Conservation (phyloP, 352 stramenopile species). For the Pythium phragmitis region DNA sequence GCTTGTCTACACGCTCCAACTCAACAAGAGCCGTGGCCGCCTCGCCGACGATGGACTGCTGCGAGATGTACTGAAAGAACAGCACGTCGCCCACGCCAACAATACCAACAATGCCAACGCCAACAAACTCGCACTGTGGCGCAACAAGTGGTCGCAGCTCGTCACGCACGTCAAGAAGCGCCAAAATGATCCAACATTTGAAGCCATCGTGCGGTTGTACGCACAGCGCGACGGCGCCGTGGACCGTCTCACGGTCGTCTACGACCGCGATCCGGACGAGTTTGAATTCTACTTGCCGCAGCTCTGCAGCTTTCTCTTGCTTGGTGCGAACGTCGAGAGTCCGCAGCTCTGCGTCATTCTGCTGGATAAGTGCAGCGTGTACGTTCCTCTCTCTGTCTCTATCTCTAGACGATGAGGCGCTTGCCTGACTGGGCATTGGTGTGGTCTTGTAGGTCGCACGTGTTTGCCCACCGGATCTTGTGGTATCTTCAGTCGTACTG, state of each 20-base stretch:
- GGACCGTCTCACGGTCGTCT: slow-evolving; percentile 47
- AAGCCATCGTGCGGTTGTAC: slow-evolving; percentile 82
- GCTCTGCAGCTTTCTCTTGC: slow-evolving; percentile 79
- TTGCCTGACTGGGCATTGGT: too few relatives aligned
- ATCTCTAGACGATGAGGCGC: too few relatives aligned
- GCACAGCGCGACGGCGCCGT: slow-evolving; percentile 71
- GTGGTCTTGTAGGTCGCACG: slow-evolving; percentile 51
- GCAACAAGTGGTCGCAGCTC: slow-evolving; percentile 74
- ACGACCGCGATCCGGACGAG: slow-evolving; percentile 52
- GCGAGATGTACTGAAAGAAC: slow-evolving; percentile 45
- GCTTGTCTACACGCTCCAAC: slow-evolving; percentile 72
- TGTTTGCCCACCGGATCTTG: slow-evolving; percentile 84
- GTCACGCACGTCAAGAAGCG: slow-evolving; percentile 67
- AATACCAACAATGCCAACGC: slow-evolving; percentile 32
- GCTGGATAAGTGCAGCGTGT: slow-evolving; percentile 77
- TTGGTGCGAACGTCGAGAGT: slow-evolving; percentile 63
- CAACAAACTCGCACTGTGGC: slow-evolving; percentile 54
- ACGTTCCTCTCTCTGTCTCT: slow-evolving; percentile 8
- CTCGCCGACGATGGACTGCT: slow-evolving; percentile 64
- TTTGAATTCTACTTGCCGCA: slow-evolving; percentile 88
- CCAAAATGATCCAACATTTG: slow-evolving; percentile 69
- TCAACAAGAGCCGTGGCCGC: slow-evolving; percentile 69
- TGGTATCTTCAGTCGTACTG: slow-evolving; percentile 86
- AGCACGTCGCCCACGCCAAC: slow-evolving; percentile 27
- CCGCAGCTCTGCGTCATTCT: slow-evolving; percentile 66